Evolutionary conservation across 2,329 filamentous ascomycete genomes (phyloP).

Genomic region (Stachybotrys chartarum): DNA sequence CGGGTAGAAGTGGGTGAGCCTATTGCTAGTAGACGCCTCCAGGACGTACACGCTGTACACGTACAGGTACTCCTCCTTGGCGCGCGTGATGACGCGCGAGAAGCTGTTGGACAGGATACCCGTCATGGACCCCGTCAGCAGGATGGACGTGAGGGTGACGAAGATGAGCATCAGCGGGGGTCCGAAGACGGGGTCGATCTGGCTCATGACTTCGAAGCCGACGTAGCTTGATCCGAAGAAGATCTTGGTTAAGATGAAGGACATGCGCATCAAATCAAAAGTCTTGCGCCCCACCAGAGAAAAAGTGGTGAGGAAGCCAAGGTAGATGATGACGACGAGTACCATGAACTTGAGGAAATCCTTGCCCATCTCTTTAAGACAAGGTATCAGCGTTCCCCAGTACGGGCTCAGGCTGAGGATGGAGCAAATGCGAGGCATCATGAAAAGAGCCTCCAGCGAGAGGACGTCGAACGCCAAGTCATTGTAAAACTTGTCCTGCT

Average conservation of each 20-base stretch:
- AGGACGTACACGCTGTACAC: conserved; percentile 63
- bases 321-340: conserved; percentile 72
- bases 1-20: conserved; percentile 63
- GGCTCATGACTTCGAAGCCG: conserved; percentile 61
- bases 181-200: conserved; percentile 52
- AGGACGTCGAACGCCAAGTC: conserved; percentile 85
- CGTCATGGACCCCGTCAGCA: conserved; percentile 72
- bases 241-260: conserved; percentile 70
- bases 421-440: conserved; percentile 84
- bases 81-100: conserved; percentile 54
- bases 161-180: conserved; percentile 64
- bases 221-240: conserved; percentile 73
- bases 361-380: conserved; percentile 89
- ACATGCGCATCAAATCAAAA: conserved; percentile 61
- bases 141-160: conserved; percentile 68
- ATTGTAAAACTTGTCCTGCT: conserved; percentile 54
- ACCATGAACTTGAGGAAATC: conserved; percentile 84
- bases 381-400: conserved; percentile 84
- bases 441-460: conserved; percentile 79
- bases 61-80: conserved; percentile 71
- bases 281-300: conserved; percentile 66
- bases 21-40: conserved; percentile 60
- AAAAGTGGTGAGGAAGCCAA: conserved; percentile 86
- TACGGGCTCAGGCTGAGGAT: conserved; percentile 82
- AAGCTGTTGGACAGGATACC: conserved; percentile 74